Percentiles rank a stretch among this genome's conserved stretches.
Conservation (phyloP, 2,329 filamentous ascomycete genomes). For the Pseudogymnoascus sp. region DNA sequence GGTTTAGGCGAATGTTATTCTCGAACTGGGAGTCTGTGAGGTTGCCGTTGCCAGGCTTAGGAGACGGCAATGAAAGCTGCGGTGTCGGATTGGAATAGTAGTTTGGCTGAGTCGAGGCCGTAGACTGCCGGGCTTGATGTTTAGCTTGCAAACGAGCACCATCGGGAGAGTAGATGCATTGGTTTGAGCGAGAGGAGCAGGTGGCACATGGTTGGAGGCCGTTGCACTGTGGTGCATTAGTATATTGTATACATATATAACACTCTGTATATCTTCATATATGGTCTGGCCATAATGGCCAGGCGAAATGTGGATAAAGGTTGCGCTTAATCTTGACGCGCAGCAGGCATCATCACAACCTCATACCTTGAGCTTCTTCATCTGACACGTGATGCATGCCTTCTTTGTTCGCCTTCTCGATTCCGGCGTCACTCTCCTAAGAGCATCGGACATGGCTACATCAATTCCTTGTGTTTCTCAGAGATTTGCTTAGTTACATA, state of each 20-base stretch:
- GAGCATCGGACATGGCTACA: too few relatives aligned
- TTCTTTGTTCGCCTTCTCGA: not conserved
- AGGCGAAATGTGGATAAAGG: not conserved
- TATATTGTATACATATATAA: not conserved
- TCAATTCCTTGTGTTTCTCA: too few relatives aligned
- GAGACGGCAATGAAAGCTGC: not conserved
- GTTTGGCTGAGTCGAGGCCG: not conserved
- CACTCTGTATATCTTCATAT: not conserved
- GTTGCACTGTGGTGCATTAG: slow-evolving; percentile 10
- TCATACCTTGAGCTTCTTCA: not conserved
- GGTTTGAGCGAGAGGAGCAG: slow-evolving; percentile 10
- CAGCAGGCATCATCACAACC: not conserved
- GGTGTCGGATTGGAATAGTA: not conserved
- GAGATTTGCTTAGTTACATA: too few relatives aligned
- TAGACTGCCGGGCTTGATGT: not conserved
- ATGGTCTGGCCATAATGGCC: not conserved
- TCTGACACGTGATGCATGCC: not conserved
- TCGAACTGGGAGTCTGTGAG: slow-evolving; percentile 15
- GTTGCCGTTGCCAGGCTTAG: slow-evolving; percentile 12
- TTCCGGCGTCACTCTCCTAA: too few relatives aligned
- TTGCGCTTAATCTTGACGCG: not conserved
- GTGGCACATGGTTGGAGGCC: slow-evolving; percentile 11
- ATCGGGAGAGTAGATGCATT: slow-evolving; percentile 10
- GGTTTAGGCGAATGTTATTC: not conserved
- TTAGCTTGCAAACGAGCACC: not conserved